Evolutionary conservation across 2,329 filamentous ascomycete species (phyloP).

Genomic region (Aspergillus neoniger): DNA sequence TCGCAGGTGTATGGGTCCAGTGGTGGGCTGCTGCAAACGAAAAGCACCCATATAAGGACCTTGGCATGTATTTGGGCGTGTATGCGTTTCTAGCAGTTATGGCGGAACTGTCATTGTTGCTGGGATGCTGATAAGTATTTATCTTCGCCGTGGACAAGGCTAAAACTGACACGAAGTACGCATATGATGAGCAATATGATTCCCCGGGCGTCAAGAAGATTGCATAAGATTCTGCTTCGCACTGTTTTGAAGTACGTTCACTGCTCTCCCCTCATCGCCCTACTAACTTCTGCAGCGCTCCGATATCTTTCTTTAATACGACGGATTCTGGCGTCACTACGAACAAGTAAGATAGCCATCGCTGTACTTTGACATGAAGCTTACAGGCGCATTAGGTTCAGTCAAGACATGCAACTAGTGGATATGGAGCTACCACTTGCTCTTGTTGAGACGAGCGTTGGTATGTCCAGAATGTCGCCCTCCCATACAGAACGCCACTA

Average conservation of each 20-base stretch:
- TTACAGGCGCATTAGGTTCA: constrained; percentile 14
- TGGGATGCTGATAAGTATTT: background rate
- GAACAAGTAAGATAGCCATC: background rate
- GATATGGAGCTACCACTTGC: constrained; percentile 20
- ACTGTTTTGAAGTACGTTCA: background rate
- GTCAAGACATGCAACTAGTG: constrained; percentile 16
- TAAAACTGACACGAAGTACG: background rate
- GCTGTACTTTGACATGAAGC: background rate
- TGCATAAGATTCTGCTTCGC: background rate
- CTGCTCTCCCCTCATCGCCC: no score
- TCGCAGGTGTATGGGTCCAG: background rate
- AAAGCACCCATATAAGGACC: background rate
- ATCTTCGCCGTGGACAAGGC: no score
- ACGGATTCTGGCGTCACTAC: constrained; percentile 2
- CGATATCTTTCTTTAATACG: constrained; percentile 18
- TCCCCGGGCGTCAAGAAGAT: background rate
- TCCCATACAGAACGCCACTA: background rate
- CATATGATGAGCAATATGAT: constrained; percentile 5
- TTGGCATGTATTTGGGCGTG: background rate
- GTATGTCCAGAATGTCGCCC: background rate
- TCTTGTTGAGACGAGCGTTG: constrained; percentile 8
- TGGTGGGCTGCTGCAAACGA: background rate
- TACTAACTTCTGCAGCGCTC: constrained; percentile 5
- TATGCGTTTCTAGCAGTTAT: background rate
- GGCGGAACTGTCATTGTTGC: background rate